Conservation (phyloP, 805 yeast genomes). For the Lipomyces orientalis region DNA sequence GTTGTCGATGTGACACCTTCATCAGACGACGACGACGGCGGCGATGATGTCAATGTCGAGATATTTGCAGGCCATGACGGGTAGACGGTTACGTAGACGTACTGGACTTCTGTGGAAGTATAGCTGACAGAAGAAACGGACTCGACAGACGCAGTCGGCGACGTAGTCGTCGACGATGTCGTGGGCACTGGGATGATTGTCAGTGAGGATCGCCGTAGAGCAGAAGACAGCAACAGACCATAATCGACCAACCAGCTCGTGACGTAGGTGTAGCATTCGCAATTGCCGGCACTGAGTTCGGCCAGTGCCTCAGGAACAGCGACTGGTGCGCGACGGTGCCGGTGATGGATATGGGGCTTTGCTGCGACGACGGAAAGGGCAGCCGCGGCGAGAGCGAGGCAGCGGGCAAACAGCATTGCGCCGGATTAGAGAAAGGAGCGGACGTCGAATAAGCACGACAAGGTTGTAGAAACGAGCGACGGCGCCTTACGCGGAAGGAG, state of each 20-base stretch:
- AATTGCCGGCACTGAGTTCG: slow-evolving; percentile 3
- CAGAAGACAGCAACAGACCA: slow-evolving; percentile 9
- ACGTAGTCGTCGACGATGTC: background rate
- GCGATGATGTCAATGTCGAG: background rate
- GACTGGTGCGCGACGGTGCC: slow-evolving; percentile 21
- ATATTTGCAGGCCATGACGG: slow-evolving; percentile 4
- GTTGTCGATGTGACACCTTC: slow-evolving; percentile 4
- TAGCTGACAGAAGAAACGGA: slow-evolving; percentile 8
- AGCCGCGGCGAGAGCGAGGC: background rate
- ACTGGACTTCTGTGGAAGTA: slow-evolving; percentile 18
- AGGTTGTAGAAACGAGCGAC: background rate
- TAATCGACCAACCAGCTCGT: slow-evolving; percentile 30
- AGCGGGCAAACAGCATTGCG: slow-evolving; percentile 1
- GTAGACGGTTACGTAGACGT: slow-evolving; percentile 25
- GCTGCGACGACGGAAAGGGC: slow-evolving; percentile 7
- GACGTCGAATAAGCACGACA: background rate
- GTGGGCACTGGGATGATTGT: background rate
- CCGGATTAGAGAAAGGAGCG: background rate
- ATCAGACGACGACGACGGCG: background rate
- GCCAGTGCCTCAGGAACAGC: slow-evolving; percentile 4
- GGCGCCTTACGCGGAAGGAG: background rate
- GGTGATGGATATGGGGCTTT: slow-evolving; percentile 21
- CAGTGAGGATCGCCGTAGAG: background rate
- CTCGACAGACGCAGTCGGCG: slow-evolving; percentile 11
- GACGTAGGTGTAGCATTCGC: slow-evolving; percentile 30